Evolutionary conservation across 2,329 filamentous ascomycete genomes (phyloP), one percentile per base, ranked within the genome.

Genomic region (Chaetomium sp.): DNA sequence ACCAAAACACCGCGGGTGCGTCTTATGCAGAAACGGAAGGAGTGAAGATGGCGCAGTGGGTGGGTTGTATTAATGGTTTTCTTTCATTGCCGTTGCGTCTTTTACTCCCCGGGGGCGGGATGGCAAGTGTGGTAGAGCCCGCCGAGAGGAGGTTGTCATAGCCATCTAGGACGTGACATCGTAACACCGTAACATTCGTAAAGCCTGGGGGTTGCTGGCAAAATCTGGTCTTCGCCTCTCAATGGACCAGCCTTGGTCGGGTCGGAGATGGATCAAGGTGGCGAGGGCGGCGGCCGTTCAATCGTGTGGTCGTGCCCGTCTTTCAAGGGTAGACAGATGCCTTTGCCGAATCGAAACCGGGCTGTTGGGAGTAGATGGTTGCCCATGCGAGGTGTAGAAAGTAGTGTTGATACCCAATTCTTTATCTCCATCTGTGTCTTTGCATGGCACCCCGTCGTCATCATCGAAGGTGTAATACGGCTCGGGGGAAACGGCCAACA

Each of bases 131-230:
- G 58, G 23, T 47, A 49, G 55, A 61, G 63, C 45, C 63, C 51
- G 66, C 60, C 65, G 56, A 57, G 62, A 60, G 65, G 64, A 68
- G 57, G 45, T 66, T 70, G 70, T 71, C 70, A 70, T 72, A 68
- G 67, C 68, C 67, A 67, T 72, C 70, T 72, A 71, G 65, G 71
- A 72, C 71, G 66, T 72, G 69, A 72, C 71, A 62, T 72, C 71
- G 68, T 72, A 71, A 71, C 66, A 70, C 69, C 71, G 66, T 72
- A 71, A 72, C 68, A 72, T 68, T 72, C 71, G 57, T 72, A 69
- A 69, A 64, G 66, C 66, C 57, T 64, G 63, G 65, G 56, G 8
- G 54, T 50, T 61, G 58, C 54, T 55, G 62, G 60, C 59, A 51
- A 59, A 63, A 31, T 31, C 23, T 57, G 62, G 51, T 57, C 27